Conservation (phyloP, 2,329 filamentous ascomycete genomes). For the Fusarium sarcochroum region DNA sequence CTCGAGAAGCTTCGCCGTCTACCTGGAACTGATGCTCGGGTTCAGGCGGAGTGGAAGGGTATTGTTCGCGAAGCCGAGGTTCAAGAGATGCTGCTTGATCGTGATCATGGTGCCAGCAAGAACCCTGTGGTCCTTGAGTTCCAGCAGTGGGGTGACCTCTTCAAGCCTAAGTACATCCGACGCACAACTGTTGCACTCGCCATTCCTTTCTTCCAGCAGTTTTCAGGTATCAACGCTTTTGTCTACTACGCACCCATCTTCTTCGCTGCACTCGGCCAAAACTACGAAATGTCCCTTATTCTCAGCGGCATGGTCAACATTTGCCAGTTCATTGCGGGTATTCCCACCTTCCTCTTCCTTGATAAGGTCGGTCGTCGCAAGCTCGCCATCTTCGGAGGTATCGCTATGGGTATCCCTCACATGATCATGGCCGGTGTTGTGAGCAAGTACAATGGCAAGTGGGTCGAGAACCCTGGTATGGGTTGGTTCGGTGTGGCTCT, state of each 20-base stretch:
- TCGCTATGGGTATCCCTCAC: slow-evolving; percentile 35
- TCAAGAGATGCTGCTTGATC: slow-evolving; percentile 51
- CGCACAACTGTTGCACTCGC: slow-evolving; percentile 19
- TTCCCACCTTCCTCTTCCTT: slow-evolving; percentile 47
- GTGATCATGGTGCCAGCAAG: slow-evolving; percentile 6
- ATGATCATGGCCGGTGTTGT: slow-evolving; percentile 38
- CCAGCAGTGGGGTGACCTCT: slow-evolving; percentile 16
- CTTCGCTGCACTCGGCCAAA: slow-evolving; percentile 48
- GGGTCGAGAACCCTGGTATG: slow-evolving; percentile 22
- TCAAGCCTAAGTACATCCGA: slow-evolving; percentile 4
- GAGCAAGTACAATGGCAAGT: slow-evolving; percentile 29
- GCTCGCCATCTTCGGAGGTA: slow-evolving; percentile 29
- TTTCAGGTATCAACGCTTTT: slow-evolving; percentile 18
- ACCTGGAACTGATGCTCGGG: slow-evolving; percentile 57
- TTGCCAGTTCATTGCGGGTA: slow-evolving; percentile 50
- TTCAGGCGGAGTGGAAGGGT: slow-evolving; percentile 63
- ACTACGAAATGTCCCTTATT: slow-evolving; percentile 49
- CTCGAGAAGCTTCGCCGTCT: slow-evolving; percentile 58
- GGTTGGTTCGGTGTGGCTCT: slow-evolving; percentile 37
- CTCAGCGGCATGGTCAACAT: slow-evolving; percentile 54
- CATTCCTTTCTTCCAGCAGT: slow-evolving; percentile 42
- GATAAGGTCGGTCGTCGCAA: slow-evolving; percentile 51
- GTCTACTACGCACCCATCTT: slow-evolving; percentile 48
- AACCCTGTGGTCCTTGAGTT: slow-evolving; percentile 1
- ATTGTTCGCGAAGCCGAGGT: slow-evolving; percentile 65